A percentile compares a stretch with the other conserved stretches of the same genome.
These are phyloP conservation scores for Juglanconis juglandina DNA, from an alignment of 2,329 filamentous ascomycete genomes.

Conservation along the genomic window DNA sequence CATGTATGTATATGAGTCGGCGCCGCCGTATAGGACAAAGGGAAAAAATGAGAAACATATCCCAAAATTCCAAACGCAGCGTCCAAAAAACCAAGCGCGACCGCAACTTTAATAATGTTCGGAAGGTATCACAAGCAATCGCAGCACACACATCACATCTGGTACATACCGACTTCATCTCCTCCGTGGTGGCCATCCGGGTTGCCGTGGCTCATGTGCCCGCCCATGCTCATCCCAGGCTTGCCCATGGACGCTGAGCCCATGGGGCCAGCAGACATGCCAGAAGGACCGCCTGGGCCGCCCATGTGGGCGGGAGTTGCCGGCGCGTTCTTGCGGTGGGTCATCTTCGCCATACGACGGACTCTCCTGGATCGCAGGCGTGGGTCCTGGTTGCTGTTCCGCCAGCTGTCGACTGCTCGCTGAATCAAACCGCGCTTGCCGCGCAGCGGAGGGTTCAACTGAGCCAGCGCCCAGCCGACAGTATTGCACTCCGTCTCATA, in stretches of 20 bases:
- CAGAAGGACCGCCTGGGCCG: constrained; percentile 62
- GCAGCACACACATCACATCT: constrained; percentile 66
- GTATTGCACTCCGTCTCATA: constrained; percentile 99
- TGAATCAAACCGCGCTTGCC: constrained; percentile 96
- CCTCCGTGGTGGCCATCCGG: constrained; percentile 64
- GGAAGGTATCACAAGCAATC: constrained; percentile 30
- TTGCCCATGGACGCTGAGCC: constrained; percentile 58
- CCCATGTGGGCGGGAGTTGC: constrained; percentile 47
- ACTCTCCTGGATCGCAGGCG: constrained; percentile 87
- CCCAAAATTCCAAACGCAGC: constrained; percentile 25
- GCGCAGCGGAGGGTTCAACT: constrained; percentile 84
- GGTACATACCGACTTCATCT: constrained; percentile 96
- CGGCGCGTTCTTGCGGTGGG: constrained; percentile 72
- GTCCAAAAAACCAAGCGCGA: constrained; percentile 25
- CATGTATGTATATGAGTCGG: constrained; percentile 20
- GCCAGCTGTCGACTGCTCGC: constrained; percentile 95
- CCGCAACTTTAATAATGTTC: constrained; percentile 29
- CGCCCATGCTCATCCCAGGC: constrained; percentile 64
- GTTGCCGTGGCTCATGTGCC: constrained; percentile 68
- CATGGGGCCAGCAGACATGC: constrained; percentile 58
- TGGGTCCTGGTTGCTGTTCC: constrained; percentile 97
- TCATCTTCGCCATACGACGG: constrained; percentile 93
- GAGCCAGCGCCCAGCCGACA: constrained; percentile 97
- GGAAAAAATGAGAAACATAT: constrained; percentile 28
- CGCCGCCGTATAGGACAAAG: constrained; percentile 28